These are phyloP conservation scores for Fusarium sp. DNA, from an alignment of 2,329 filamentous ascomycete genomes.

Conservation along the genomic window DNA sequence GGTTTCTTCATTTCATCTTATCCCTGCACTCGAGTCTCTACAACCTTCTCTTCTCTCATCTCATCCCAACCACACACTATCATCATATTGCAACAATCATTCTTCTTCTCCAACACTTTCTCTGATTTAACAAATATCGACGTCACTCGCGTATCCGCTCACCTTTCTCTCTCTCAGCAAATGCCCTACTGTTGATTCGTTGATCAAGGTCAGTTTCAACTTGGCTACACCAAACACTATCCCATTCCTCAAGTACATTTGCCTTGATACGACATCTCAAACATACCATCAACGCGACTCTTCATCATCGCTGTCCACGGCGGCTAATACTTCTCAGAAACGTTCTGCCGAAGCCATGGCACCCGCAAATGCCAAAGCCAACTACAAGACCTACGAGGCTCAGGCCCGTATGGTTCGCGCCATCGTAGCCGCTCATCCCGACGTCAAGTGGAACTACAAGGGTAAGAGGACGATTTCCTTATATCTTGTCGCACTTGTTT, in stretches of 20 bases:
- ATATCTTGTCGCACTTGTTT: not conserved
- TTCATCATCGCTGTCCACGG: not conserved
- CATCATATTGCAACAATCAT: not conserved
- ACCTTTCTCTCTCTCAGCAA: not conserved
- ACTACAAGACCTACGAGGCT: conserved; percentile 68
- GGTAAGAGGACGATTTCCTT: conserved; percentile 55
- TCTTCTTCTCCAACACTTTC: not conserved
- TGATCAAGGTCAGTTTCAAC: conserved; percentile 12
- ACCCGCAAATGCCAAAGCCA: conserved; percentile 54
- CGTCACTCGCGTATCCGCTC: not conserved
- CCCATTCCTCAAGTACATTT: not conserved
- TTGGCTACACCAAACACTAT: not conserved
- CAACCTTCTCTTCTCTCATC: not conserved
- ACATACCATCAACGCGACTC: not conserved
- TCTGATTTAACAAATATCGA: not conserved
- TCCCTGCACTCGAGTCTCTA: not conserved
- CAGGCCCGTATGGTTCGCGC: conserved; percentile 69
- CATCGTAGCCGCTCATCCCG: conserved; percentile 65
- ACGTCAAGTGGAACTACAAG: conserved; percentile 66
- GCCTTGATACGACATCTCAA: not conserved
- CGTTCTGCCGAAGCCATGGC: conserved; percentile 51
- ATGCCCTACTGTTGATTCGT: not conserved
- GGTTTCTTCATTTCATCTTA: not conserved
- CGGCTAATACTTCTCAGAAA: not conserved
- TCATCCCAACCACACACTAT: not conserved